Evolutionary conservation across 1,284 basidiomycete species (phyloP), one percentile per base, ranked within the genome.

Genomic region (Anthracocystis panici-leucophaei): DNA sequence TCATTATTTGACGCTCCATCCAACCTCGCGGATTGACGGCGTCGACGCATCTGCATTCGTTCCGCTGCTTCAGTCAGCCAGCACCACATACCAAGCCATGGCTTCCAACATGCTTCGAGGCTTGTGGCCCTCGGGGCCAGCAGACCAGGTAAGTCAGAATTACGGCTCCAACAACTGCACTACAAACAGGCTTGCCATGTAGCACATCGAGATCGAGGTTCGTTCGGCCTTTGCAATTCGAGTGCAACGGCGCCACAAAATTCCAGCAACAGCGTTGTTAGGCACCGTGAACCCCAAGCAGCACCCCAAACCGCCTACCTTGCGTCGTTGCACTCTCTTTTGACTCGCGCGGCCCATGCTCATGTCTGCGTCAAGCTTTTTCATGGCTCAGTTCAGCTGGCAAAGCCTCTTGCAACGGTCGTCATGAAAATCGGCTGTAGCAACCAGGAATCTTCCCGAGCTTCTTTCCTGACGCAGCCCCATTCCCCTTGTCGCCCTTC

Each of bases 61-160:
- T 7, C 38, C 7, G 35, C 27, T 35, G 14, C 51, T 21, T 18
- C 10, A n/a, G 2, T 7, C 52, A 16, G 40, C 53, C 52, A 16
- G 40, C 53, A 14, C 31, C 20, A 0, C 14, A 25, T 21, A 14
- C 8, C n/a, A 14, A 21, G 20, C 23, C 16, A 75, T 75, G 72
- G 72, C 72, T 25, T 75, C 79, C 63, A 81, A 76, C 66, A 81
- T 82, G 77, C 73, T 82, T 25, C 81, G 81, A 33, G 76, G 78
- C 54, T 52, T 82, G 41, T 82, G 81, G 81, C 78, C 81, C 2
- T 55, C 74, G n/a, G 77, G 79, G 12, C 79, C 79, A 23, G 52
- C 66, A 21, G 81, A 82, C 53, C 81, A 82, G 72, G 79, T 81
- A 55, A 69, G 79, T 77, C 9, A 18, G 4, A 11, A 10, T 48